Percentiles rank a stretch among this genome's conserved stretches.
Evolutionary conservation across 305 asterid species (phyloP).

Genomic region (Stenogyne calaminthoides): DNA sequence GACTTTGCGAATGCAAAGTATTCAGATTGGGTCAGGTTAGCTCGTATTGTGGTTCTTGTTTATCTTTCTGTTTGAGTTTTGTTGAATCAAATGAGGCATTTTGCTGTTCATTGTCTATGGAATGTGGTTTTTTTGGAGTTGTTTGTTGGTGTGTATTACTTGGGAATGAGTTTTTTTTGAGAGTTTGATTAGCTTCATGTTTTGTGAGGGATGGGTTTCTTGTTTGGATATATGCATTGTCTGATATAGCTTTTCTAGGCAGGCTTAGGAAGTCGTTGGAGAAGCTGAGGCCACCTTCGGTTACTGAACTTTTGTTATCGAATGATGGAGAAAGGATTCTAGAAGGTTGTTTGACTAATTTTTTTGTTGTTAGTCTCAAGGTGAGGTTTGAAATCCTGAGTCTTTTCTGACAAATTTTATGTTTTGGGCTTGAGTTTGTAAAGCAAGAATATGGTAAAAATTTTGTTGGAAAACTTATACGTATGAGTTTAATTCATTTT

Average conservation of each 20-base stretch:
- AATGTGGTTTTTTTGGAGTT: slow-evolving; percentile 15
- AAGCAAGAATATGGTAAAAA: background rate
- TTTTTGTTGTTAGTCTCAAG: slow-evolving; percentile 74
- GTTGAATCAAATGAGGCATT: background rate
- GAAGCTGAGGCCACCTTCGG: slow-evolving; percentile 87
- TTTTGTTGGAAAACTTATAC: slow-evolving; percentile 1
- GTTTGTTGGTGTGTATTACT: background rate
- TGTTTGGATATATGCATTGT: slow-evolving; percentile 16
- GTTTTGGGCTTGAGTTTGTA: background rate
- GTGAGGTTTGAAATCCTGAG: slow-evolving; percentile 39
- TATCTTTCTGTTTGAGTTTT: background rate
- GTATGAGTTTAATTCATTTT: slow-evolving; percentile 11
- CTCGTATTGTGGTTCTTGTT: slow-evolving; percentile 18
- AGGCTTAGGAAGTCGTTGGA: slow-evolving; percentile 84
- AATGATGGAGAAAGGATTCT: slow-evolving; percentile 78
- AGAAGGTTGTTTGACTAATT: slow-evolving; percentile 88
- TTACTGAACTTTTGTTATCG: slow-evolving; percentile 76
- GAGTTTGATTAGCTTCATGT: background rate
- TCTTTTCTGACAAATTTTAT: background rate
- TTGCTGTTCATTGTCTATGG: background rate
- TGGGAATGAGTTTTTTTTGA: background rate
- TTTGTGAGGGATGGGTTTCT: no score
- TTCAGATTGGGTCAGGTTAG: slow-evolving; percentile 86
- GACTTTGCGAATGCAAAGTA: slow-evolving; percentile 80
- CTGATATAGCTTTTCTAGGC: slow-evolving; percentile 31